A percentile compares a stretch with the other conserved stretches of the same genome.
Evolutionary conservation across 108 stramenopile genomes (phyloP).

Genomic region (Thalassiosira profunda): DNA sequence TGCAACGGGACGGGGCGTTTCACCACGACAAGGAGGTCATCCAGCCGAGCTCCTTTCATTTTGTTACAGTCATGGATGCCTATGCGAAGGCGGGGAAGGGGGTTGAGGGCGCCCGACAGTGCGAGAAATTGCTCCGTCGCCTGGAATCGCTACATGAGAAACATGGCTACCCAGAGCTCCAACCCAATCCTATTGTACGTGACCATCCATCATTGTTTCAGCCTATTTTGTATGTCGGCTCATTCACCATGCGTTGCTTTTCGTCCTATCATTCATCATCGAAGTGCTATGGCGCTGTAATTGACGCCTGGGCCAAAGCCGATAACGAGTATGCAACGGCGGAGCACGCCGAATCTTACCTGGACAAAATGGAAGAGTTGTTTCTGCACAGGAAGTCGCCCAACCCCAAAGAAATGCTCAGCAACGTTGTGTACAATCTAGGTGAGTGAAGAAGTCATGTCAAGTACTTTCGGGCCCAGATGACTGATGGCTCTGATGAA

Average conservation of each 20-base stretch:
- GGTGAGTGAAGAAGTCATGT: slow-evolving; percentile 10
- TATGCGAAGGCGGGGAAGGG: slow-evolving; percentile 37
- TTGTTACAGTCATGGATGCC: slow-evolving; percentile 35
- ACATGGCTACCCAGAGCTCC: slow-evolving; percentile 24
- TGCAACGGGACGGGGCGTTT: not conserved
- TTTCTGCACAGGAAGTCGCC: slow-evolving; percentile 20
- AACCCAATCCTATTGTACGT: slow-evolving; percentile 27
- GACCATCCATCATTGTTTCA: not conserved
- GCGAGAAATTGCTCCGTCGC: slow-evolving; percentile 25
- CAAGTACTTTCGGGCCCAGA: not conserved
- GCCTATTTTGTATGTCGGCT: not conserved
- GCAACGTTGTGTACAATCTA: slow-evolving; percentile 36
- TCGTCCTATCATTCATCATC: not conserved
- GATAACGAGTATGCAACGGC: slow-evolving; percentile 27
- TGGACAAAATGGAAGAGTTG: slow-evolving; percentile 22
- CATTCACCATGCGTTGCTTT: not conserved
- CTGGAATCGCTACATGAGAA: slow-evolving; percentile 35
- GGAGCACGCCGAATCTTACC: slow-evolving; percentile 33
- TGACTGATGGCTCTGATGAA: not conserved
- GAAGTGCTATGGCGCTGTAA: slow-evolving; percentile 40
- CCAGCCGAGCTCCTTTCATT: slow-evolving; percentile 23
- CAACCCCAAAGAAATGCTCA: slow-evolving; percentile 24
- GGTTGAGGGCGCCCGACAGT: slow-evolving; percentile 32
- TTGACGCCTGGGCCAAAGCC: slow-evolving; percentile 46
- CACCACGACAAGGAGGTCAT: slow-evolving; percentile 4